Base-by-base conservation (phyloP, 805 yeast species). In the Wickerhamiella brachini region DNA sequence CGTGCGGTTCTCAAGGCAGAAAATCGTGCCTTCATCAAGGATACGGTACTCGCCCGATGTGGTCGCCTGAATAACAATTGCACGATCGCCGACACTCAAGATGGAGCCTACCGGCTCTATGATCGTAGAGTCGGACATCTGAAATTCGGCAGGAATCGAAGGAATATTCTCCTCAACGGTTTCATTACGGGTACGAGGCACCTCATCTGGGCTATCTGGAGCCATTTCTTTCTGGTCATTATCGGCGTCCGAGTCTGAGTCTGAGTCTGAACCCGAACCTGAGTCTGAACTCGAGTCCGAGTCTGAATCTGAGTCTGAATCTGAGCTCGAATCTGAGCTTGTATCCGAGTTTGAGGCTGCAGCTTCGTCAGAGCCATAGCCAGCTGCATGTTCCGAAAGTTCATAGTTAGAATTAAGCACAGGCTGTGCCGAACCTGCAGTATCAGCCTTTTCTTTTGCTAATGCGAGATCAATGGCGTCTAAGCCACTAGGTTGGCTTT, bases 11-110 rank as follows among this genome's bases (percentile, higher is more conserved):
- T 79, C 81, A 4, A 57, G 48, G 45, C 88, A 75, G 60, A 95
- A 86, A 2, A 90, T 72, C 0, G 90, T 71, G 15, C 81, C 83
- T 50, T 87, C 97, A 56, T 81, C 84, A 37, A 90, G 70, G 2
- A 88, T 83, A 44, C 89, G 71, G 62, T 80, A 83, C 60, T 93
- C 97, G 12, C 94, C 97, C 2, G 96, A 85, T 1, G 73, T 65
- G 13, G 68, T 67, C 0, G 95, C 93, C 58, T 79, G 79, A 22
- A 93, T 71, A 5, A 93, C 75, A 1, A 84, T 76, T 52, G 83
- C 81, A 50, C 72, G 74, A 43, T 87, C 95, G 7, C 86, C 88
- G 9, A 83, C 69, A 0, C 81, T 80, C 9, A 75, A 73, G 6
- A 90, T 69, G 6, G 69, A 71, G 2, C 98, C 98, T 18, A 88